Conservation (phyloP, 768 basidiomycete species). For the Lentinula aciculospora region DNA sequence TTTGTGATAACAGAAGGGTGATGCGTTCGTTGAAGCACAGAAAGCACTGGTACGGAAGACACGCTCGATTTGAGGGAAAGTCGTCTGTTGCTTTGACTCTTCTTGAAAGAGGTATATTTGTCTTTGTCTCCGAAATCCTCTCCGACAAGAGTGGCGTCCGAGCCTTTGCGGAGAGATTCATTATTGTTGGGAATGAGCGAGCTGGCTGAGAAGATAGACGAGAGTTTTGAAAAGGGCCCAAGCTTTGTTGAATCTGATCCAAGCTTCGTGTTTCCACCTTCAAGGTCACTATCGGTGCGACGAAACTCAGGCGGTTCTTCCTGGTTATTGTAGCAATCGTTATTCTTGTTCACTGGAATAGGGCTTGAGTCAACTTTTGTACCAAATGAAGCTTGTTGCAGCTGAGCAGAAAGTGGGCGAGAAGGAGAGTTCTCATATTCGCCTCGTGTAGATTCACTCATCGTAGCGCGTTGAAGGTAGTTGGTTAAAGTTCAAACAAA, state of each 20-base stretch:
- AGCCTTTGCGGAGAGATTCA: background rate
- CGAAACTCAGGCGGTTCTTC: background rate
- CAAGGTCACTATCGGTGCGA: constrained; percentile 2
- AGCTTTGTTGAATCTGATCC: background rate
- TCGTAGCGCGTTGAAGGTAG: background rate
- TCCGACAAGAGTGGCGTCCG: background rate
- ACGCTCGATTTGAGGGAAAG: background rate
- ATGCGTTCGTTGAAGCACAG: constrained; percentile 25
- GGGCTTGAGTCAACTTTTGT: background rate
- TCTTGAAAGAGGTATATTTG: constrained; percentile 6
- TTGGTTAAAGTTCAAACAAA: background rate
- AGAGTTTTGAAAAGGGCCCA: background rate
- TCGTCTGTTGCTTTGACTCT: background rate
- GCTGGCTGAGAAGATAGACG: background rate
- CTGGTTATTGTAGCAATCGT: background rate
- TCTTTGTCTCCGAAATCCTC: background rate
- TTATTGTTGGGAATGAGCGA: background rate
- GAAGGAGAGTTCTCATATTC: background rate
- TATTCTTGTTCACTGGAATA: background rate
- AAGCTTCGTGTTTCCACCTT: background rate
- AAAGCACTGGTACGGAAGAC: constrained; percentile 16
- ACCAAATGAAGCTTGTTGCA: background rate
- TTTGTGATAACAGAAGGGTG: constrained; percentile 30
- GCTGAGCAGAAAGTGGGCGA: background rate
- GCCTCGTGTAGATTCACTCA: background rate